Evolutionary conservation across 2,329 filamentous ascomycete species (phyloP).

Genomic region (Sporothrix pallida): DNA sequence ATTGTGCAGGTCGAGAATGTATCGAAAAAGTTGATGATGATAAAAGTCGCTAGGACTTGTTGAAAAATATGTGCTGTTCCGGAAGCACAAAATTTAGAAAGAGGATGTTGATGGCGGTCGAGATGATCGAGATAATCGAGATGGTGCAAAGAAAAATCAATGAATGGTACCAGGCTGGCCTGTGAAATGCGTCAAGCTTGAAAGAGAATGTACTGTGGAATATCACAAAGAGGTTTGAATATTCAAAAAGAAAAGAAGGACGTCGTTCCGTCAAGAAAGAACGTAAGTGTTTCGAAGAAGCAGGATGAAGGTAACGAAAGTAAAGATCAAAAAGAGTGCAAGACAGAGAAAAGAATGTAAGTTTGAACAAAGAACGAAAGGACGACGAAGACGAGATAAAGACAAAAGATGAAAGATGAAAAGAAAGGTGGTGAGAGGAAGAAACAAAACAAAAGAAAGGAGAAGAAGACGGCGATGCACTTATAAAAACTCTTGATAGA

Average conservation of each 20-base stretch:
- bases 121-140: background rate
- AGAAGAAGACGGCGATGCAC: background rate
- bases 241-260: background rate
- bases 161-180: conserved; percentile 10
- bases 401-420: conserved; percentile 11
- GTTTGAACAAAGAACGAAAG: conserved; percentile 12
- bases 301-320: background rate
- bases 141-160: background rate
- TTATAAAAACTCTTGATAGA: background rate
- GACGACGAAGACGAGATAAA: background rate
- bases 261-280: conserved; percentile 26
- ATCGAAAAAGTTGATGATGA: background rate
- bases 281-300: conserved; percentile 4
- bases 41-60: background rate
- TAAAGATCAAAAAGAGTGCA: conserved; percentile 1
- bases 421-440: background rate
- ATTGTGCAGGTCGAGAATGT: conserved; percentile 14
- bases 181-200: conserved; percentile 22
- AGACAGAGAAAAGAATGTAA: background rate
- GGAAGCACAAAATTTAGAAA: conserved; percentile 14
- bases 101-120: background rate
- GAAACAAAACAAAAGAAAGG: background rate
- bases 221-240: background rate
- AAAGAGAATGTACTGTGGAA: background rate
- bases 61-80: conserved; percentile 15